A percentile compares a stretch with the other conserved stretches of the same genome.
Conservation (phyloP, 495 filamentous ascomycete species). For the Talaromyces proteolyticus region DNA sequence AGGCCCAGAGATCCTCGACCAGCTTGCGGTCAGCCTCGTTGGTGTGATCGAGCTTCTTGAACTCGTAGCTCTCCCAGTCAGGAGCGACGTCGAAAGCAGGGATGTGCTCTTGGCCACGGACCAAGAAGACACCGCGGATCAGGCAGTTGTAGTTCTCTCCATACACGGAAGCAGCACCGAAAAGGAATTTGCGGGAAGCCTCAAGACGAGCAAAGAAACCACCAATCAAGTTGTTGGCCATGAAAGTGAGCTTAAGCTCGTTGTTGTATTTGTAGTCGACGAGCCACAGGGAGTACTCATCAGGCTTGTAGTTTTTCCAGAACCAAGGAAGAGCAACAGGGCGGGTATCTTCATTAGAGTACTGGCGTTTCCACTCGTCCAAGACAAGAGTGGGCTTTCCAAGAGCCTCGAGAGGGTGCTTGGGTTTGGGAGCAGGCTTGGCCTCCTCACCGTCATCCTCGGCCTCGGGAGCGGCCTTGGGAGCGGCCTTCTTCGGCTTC, state of each 20-base stretch:
- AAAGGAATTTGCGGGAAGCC: slow-evolving; percentile 96
- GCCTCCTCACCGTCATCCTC: slow-evolving; percentile 58
- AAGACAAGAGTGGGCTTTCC: slow-evolving; percentile 72
- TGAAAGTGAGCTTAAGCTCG: slow-evolving; percentile 94
- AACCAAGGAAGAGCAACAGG: slow-evolving; percentile 87
- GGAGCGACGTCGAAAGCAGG: slow-evolving; percentile 95
- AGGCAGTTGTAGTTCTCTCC: slow-evolving; percentile 81
- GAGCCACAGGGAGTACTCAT: slow-evolving; percentile 92
- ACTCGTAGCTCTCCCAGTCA: slow-evolving; percentile 94
- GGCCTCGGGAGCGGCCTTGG: slow-evolving; percentile 52
- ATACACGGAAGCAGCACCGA: slow-evolving; percentile 86
- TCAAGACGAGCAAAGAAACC: slow-evolving; percentile 98
- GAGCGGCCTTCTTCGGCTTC: slow-evolving; percentile 55
- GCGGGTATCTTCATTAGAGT: slow-evolving; percentile 94
- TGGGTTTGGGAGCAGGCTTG: slow-evolving; percentile 74
- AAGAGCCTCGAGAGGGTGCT: slow-evolving; percentile 91
- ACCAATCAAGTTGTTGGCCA: slow-evolving; percentile 95
- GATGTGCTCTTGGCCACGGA: slow-evolving; percentile 81
- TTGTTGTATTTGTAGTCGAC: slow-evolving; percentile 97
- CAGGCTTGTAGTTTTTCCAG: slow-evolving; percentile 89
- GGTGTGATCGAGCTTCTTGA: slow-evolving; percentile 86
- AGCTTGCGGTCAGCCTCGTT: slow-evolving; percentile 77
- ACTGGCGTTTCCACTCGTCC: slow-evolving; percentile 97
- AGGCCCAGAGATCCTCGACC: slow-evolving; percentile 82
- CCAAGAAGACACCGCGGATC: slow-evolving; percentile 84